These are phyloP conservation scores for Eucalyptus fibrosa DNA, from an alignment of 345 rosid species.

Conservation along the genomic window DNA sequence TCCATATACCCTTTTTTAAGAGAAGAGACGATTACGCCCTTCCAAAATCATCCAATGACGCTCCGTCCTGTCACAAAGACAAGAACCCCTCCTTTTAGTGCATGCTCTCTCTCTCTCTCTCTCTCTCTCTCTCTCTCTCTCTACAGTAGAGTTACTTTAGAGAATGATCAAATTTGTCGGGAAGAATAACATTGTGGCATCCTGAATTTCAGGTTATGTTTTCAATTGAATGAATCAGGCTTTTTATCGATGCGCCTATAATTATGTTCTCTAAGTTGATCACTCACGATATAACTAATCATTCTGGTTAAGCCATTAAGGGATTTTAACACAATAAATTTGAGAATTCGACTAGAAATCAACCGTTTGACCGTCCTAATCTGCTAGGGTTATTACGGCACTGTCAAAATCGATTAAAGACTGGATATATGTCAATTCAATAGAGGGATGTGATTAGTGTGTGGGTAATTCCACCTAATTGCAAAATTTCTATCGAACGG, in stretches of 20 bases:
- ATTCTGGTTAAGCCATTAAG: no score
- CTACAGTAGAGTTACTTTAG: rapidly evolving
- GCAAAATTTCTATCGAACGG: no score
- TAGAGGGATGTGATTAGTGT: no score
- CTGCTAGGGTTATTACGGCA: rapidly evolving
- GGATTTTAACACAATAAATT: rapidly evolving
- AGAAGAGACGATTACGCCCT: background rate
- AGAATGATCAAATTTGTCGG: rapidly evolving
- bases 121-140: no score
- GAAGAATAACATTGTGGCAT: rapidly evolving
- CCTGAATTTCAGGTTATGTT: rapidly evolving
- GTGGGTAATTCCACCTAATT: no score
- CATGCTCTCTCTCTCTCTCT: no score
- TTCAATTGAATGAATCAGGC: no score
- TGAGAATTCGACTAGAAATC: rapidly evolving
- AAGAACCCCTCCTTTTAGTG: no score
- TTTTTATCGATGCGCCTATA: rapidly evolving
- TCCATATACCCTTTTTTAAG: background rate
- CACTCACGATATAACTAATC: no score
- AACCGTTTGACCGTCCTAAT: rapidly evolving
- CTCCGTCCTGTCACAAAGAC: background rate
- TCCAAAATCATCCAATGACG: background rate
- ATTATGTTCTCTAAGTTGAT: rapidly evolving
- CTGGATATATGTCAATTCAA: rapidly evolving
- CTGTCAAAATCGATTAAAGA: rapidly evolving